Conservation (phyloP, 139 green algal species). For the Picochlorum sp. region DNA sequence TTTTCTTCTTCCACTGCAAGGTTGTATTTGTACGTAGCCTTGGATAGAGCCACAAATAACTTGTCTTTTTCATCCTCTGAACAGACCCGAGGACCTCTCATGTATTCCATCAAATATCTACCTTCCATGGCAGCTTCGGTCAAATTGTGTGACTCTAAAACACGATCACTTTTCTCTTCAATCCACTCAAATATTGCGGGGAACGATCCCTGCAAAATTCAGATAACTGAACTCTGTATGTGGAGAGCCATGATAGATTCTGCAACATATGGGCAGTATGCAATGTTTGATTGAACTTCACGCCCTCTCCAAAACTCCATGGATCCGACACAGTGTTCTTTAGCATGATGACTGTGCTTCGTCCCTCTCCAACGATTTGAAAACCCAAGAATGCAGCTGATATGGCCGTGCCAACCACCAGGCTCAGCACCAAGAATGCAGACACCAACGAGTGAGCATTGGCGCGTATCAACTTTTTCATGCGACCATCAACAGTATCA, state of each 20-base stretch:
- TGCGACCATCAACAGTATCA: slow-evolving; percentile 7
- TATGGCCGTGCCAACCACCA: slow-evolving; percentile 37
- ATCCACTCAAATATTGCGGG: slow-evolving; percentile 18
- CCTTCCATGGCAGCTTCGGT: slow-evolving; percentile 17
- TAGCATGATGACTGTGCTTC: slow-evolving; percentile 13
- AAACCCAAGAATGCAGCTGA: slow-evolving; percentile 38
- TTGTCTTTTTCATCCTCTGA: slow-evolving; percentile 12
- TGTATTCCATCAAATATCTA: slow-evolving; percentile 19
- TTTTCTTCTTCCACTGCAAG: too few relatives aligned
- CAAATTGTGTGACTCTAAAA: slow-evolving; percentile 27
- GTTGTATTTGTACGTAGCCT: not conserved
- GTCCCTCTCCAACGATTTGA: slow-evolving; percentile 30
- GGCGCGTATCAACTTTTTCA: slow-evolving; percentile 11
- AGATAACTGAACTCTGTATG: slow-evolving; percentile 15
- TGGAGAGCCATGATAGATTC: slow-evolving; percentile 12
- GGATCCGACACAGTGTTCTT: slow-evolving; percentile 21
- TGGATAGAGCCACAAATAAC: slow-evolving; percentile 20
- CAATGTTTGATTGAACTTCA: not conserved
- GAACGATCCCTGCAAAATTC: slow-evolving; percentile 24
- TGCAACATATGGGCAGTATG: not conserved
- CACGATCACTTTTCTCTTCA: slow-evolving; percentile 10
- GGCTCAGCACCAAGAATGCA: slow-evolving; percentile 24
- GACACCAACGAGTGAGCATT: slow-evolving; percentile 38
- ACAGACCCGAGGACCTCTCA: slow-evolving; percentile 29
- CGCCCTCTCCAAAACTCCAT: slow-evolving; percentile 11